These are phyloP conservation scores for Ustulina deusta DNA, from an alignment of 2,329 filamentous ascomycete genomes.

Conservation along the genomic window DNA sequence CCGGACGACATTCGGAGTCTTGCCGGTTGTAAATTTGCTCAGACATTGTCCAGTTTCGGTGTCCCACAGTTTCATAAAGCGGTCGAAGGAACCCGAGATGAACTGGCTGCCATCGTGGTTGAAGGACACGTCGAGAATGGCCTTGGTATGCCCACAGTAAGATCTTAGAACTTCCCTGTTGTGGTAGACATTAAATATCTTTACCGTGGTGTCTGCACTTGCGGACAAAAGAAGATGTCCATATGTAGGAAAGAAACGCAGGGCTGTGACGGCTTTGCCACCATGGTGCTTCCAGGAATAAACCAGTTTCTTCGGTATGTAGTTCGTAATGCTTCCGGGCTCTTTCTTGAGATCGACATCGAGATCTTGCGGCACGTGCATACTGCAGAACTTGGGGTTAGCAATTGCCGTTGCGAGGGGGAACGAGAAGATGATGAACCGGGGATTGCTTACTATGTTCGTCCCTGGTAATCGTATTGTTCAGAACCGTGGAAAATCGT, in stretches of 20 bases:
- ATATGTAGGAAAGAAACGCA: conserved; percentile 89
- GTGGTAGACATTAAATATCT: conserved; percentile 96
- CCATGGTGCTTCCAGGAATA: conserved; percentile 88
- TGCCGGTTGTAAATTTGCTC: conserved; percentile 89
- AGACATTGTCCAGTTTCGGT: conserved; percentile 93
- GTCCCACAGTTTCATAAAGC: conserved; percentile 98
- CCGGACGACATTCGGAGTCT: conserved; percentile 92
- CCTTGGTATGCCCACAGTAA: conserved; percentile 91
- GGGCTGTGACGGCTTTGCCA: conserved; percentile 84
- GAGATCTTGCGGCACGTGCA: conserved; percentile 95
- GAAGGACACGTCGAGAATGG: conserved; percentile 90
- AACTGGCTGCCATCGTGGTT: conserved; percentile 85
- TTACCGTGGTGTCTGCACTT: conserved; percentile 90
- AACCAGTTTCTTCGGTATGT: conserved; percentile 92
- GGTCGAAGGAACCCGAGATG: conserved; percentile 91
- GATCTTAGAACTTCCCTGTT: conserved; percentile 87
- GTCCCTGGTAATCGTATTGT: conserved; percentile 91
- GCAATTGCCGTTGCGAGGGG: background rate
- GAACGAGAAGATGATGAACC: background rate
- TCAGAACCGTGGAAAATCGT: conserved; percentile 87
- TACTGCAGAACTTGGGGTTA: conserved; percentile 54
- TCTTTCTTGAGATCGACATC: conserved; percentile 88
- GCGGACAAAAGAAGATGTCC: conserved; percentile 91
- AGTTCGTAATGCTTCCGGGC: conserved; percentile 84
- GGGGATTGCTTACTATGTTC: conserved; percentile 73